Conservation (phyloP, 2,329 filamentous ascomycete species). For the Ilyonectria mors-panacis region DNA sequence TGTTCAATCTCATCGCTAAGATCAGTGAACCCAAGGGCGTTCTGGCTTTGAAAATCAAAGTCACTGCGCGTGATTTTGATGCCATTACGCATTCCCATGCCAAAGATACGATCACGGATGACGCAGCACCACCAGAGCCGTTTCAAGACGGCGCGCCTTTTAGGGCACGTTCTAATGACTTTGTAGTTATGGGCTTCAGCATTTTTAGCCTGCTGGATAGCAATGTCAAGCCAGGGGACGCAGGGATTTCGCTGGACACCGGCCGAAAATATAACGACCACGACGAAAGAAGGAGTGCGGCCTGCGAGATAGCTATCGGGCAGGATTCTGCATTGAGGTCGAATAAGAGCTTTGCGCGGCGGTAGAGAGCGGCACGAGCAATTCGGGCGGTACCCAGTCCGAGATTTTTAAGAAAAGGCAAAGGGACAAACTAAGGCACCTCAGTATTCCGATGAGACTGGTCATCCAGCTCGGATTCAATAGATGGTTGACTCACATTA, state of each 20-base stretch:
- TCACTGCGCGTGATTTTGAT: constrained; percentile 14
- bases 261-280: background rate
- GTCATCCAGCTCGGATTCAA: too few species aligned
- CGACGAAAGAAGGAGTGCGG: background rate
- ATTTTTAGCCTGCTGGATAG: background rate
- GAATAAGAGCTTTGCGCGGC: background rate
- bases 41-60: constrained; percentile 19
- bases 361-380: background rate
- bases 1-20: constrained; percentile 17
- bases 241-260: background rate
- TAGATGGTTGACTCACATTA: background rate
- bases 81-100: constrained; percentile 1
- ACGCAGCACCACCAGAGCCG: constrained; percentile 31
- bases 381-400: background rate
- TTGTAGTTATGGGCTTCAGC: background rate
- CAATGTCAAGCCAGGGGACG: background rate
- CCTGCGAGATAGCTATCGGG: background rate
- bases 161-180: too few species aligned
- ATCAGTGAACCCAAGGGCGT: constrained; percentile 10
- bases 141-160: background rate
- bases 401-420: background rate
- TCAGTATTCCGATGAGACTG: too few species aligned
- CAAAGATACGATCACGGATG: constrained; percentile 25
- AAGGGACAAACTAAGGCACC: background rate
- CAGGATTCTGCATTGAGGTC: background rate